phyloP scores from a whole-genome alignment of 1,284 basidiomycete genomes.

The Puccinia polysora region DNA sequence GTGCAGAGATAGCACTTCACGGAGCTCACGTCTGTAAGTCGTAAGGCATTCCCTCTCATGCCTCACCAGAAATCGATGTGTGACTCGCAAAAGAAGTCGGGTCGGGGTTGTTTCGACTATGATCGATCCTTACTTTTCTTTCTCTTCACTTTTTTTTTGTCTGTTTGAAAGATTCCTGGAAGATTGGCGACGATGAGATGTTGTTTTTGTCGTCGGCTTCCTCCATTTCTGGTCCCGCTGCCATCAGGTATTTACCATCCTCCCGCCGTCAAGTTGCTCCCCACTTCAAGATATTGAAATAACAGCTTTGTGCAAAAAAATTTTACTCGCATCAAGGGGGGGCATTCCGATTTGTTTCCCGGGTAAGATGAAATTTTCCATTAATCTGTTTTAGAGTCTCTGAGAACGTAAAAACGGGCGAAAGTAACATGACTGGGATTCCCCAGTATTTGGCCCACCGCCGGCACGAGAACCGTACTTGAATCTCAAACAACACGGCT shows the following conservation, averaged over 20 bases:
- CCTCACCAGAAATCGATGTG: neutral
- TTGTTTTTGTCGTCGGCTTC: slow-evolving; percentile 49
- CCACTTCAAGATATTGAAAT: too few relatives aligned
- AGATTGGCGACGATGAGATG: slow-evolving; percentile 45
- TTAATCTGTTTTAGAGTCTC: too few relatives aligned
- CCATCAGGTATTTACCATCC: slow-evolving; percentile 43
- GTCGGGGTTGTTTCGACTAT: neutral
- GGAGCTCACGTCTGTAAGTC: slow-evolving; percentile 34
- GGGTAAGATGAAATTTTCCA: slow-evolving; percentile 8
- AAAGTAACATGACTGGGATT: too few relatives aligned
- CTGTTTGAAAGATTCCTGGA: slow-evolving; percentile 30
- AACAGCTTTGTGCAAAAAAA: slow-evolving; percentile 44
- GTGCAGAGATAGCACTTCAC: slow-evolving; percentile 25
- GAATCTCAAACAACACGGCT: slow-evolving; percentile 51
- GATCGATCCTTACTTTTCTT: too few relatives aligned
- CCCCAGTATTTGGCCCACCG: slow-evolving; percentile 51
- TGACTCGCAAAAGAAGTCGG: neutral
- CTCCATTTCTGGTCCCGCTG: slow-evolving; percentile 45
- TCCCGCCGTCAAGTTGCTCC: too few relatives aligned
- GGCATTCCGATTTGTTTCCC: slow-evolving; percentile 49
- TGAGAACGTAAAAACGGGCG: too few relatives aligned
- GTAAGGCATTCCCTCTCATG: neutral
- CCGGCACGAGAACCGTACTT: slow-evolving; percentile 45
- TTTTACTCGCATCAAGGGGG: slow-evolving; percentile 26
- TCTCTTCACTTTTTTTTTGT: too few relatives aligned